Base-by-base conservation (phyloP, 176 grass and related monocot genomes). In the Oryza australiensis region DNA sequence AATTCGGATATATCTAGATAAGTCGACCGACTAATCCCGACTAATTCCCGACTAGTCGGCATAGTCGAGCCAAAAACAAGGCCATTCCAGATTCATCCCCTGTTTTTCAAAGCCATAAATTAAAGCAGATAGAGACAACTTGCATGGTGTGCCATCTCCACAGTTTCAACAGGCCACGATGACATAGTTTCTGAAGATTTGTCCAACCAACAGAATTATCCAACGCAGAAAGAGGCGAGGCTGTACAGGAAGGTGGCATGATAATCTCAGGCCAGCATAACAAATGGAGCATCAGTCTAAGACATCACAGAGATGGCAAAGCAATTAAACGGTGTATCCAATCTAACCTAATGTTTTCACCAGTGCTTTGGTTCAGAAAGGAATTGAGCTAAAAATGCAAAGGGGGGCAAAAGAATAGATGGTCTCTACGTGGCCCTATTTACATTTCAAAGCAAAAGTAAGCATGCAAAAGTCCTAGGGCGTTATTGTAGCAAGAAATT, bases 401-500 rank as follows among this genome's bases (percentile, higher is more conserved):
- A 22, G 12, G 14, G 14, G 12, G 2, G 26, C 55, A 63, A 69
- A 69, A 24, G 48, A 51, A 63, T 9, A 37, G 34, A 64, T 20
- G 14, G 5, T 68, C 11, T 70, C 60, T 89, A 82, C 23, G 22
- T 38, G 40, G 62, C 43, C 29, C 78, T 90, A 90, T 90, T 90
- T 84, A 86, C 88, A 86, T 68, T 86, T 89, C 65, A 26, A 30
- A 33, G 59, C 48, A 63, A 14, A 70, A 70, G 34, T 41, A 15
- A 20, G 80, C 26, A 53, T 55, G 9, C 64, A 75, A 13, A 24
- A 62, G 64, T 78, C 68, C 83, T 83, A 82, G 18, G 38, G 16
- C 13, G 43, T 76, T 89, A 89, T 76, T 89, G 86, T 77, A 85
- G 85, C 72, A 81, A 15, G 9, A 63, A 10, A 79, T 66, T 73